Evolutionary conservation across 2,329 filamentous ascomycete species (phyloP).

Genomic region (Tympanopsis confertula): DNA sequence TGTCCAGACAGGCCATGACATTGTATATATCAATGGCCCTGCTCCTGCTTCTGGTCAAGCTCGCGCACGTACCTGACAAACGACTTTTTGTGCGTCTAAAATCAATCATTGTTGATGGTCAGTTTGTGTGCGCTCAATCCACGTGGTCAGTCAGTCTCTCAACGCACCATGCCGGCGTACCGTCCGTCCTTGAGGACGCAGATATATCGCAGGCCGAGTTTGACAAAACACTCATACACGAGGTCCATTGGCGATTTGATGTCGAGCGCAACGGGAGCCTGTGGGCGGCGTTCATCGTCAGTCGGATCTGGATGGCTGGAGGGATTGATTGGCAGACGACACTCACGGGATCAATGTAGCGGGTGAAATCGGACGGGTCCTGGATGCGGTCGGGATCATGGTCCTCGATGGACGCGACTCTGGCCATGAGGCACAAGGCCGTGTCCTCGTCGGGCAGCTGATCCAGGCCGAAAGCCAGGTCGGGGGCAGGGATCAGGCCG

Average conservation of each 20-base stretch:
- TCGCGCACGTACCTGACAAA: slow-evolving; percentile 93
- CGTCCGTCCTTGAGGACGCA: slow-evolving; percentile 76
- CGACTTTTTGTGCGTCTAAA: slow-evolving; percentile 85
- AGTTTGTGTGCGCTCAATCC: not conserved
- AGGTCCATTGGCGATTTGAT: slow-evolving; percentile 84
- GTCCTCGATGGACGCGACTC: slow-evolving; percentile 50
- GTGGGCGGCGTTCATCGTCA: slow-evolving; percentile 4
- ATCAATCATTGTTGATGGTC: slow-evolving; percentile 5
- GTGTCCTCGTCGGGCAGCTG: slow-evolving; percentile 65
- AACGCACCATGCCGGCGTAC: slow-evolving; percentile 74
- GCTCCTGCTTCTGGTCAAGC: slow-evolving; percentile 42
- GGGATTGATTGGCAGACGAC: not conserved
- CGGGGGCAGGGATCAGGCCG: slow-evolving; percentile 83
- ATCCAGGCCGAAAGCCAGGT: slow-evolving; percentile 86
- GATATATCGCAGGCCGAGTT: slow-evolving; percentile 82
- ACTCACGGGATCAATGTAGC: slow-evolving; percentile 75
- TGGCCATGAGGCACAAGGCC: slow-evolving; percentile 71
- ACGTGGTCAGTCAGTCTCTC: not conserved
- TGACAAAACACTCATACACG: slow-evolving; percentile 92
- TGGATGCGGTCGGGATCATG: slow-evolving; percentile 39
- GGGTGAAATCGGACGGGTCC: slow-evolving; percentile 75
- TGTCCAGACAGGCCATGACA: too few relatives aligned
- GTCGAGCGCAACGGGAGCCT: slow-evolving; percentile 79
- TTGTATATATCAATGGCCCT: too few relatives aligned
- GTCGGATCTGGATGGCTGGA: not conserved